These are phyloP conservation scores for Lentinula sp. DNA, from an alignment of 768 basidiomycete genomes.

Conservation along the genomic window DNA sequence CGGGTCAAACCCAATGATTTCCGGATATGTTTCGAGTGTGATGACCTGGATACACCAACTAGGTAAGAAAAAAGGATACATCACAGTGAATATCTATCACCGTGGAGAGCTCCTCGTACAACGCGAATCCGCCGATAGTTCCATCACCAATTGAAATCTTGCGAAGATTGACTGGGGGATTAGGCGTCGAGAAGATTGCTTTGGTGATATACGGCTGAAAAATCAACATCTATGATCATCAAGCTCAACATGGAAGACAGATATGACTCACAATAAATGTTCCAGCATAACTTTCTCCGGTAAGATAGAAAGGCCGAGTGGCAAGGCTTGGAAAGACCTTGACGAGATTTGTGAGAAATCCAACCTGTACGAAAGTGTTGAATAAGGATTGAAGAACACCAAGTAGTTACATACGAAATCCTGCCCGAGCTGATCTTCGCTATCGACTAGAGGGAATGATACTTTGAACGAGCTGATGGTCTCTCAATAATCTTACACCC, in stretches of 20 bases:
- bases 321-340: conserved; percentile 71
- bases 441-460: conserved; percentile 29
- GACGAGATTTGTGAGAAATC: conserved; percentile 67
- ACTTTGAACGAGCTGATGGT: not conserved
- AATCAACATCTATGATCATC: conserved; percentile 1
- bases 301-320: conserved; percentile 59
- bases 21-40: conserved; percentile 67
- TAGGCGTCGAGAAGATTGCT: conserved; percentile 54
- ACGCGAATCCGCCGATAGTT: conserved; percentile 48
- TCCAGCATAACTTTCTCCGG: conserved; percentile 75
- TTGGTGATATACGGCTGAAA: conserved; percentile 70
- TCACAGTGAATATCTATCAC: conserved; percentile 40
- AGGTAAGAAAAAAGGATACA: conserved; percentile 39
- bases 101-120: conserved; percentile 48
- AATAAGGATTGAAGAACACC: not conserved
- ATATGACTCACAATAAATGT: conserved; percentile 52
- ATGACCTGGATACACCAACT: conserved; percentile 28
- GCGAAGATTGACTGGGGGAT: conserved; percentile 61
- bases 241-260: conserved; percentile 15
- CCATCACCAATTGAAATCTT: conserved; percentile 72
- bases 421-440: conserved; percentile 61
- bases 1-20: conserved; percentile 66
- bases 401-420: conserved; percentile 37
- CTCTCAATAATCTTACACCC: not conserved
- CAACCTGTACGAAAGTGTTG: conserved; percentile 40